phyloP scores from a whole-genome alignment of 495 filamentous ascomycete species.

The Penicillium goetzii region DNA sequence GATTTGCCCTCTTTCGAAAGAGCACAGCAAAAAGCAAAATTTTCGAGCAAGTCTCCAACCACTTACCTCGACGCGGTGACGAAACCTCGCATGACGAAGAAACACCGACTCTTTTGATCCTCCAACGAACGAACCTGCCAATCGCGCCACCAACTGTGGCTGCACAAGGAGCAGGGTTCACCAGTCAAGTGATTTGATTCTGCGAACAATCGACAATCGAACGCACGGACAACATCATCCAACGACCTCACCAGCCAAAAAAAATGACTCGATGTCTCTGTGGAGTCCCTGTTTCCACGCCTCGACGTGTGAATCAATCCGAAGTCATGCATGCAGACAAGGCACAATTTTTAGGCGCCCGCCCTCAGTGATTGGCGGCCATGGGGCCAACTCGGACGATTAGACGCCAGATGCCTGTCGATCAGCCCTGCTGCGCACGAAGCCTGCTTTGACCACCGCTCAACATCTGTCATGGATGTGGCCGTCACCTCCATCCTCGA shows the following conservation, averaged over 20 bases:
- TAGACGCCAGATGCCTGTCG: slow-evolving; percentile 29
- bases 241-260: slow-evolving; percentile 6
- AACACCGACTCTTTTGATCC: slow-evolving; percentile 2
- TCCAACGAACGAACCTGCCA: neutral
- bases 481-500: neutral
- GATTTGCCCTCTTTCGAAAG: neutral
- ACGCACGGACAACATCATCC: slow-evolving; percentile 24
- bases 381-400: slow-evolving; percentile 16
- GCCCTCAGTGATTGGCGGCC: slow-evolving; percentile 25
- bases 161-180: slow-evolving; percentile 23
- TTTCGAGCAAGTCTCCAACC: neutral
- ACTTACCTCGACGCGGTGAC: neutral
- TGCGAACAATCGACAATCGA: neutral
- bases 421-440: slow-evolving; percentile 20
- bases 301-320: neutral
- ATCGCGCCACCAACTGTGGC: slow-evolving; percentile 19
- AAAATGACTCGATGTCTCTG: neutral
- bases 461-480: slow-evolving; percentile 1
- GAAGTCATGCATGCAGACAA: slow-evolving; percentile 13
- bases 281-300: slow-evolving; percentile 4
- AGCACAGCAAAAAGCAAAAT: neutral
- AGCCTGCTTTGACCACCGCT: neutral
- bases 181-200: slow-evolving; percentile 24
- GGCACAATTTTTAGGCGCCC: slow-evolving; percentile 30
- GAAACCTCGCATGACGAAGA: neutral